A percentile compares a stretch with the other conserved stretches of the same genome.
These are phyloP conservation scores for Beauveria caledonica DNA, from an alignment of 2,329 filamentous ascomycete genomes.

Conservation along the genomic window DNA sequence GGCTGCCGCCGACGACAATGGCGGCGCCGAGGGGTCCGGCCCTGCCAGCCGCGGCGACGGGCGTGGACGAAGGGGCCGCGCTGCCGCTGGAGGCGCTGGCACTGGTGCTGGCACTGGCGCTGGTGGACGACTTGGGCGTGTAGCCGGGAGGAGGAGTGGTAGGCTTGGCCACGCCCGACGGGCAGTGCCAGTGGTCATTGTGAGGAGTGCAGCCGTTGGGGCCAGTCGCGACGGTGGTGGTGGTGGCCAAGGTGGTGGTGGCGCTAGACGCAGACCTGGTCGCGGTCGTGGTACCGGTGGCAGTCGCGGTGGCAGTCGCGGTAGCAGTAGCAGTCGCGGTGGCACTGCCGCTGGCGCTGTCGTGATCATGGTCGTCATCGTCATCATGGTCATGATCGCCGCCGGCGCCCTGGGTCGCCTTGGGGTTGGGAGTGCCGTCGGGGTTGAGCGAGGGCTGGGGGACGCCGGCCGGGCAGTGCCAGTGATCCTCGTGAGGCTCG, in stretches of 20 bases:
- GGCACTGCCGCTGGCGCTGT: no score
- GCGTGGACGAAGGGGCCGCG: neutral
- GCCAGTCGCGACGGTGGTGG: no score
- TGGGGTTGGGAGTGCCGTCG: constrained; percentile 7
- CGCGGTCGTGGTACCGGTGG: no score
- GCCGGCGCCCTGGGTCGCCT: neutral
- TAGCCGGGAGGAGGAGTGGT: constrained; percentile 9
- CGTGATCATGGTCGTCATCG: no score
- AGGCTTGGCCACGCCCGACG: constrained; percentile 11
- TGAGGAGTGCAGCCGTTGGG: constrained; percentile 5
- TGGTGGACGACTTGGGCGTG: neutral
- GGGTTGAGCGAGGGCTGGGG: constrained; percentile 5
- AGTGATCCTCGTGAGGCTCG: constrained; percentile 11
- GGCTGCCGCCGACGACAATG: constrained; percentile 11
- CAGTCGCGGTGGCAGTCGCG: no score
- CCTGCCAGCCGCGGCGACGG: neutral
- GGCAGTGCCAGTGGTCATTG: constrained; percentile 8
- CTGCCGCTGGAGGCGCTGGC: neutral
- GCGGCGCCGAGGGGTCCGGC: constrained; percentile 1
- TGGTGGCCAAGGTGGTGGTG: no score
- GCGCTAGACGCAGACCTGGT: no score
- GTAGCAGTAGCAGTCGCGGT: no score
- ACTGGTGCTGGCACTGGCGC: neutral
- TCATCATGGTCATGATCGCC: neutral
- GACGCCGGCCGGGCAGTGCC: neutral